Evolutionary conservation across 208 protist genomes (phyloP), one percentile per base, ranked within the genome.

Genomic region (Trypanosoma mega): DNA sequence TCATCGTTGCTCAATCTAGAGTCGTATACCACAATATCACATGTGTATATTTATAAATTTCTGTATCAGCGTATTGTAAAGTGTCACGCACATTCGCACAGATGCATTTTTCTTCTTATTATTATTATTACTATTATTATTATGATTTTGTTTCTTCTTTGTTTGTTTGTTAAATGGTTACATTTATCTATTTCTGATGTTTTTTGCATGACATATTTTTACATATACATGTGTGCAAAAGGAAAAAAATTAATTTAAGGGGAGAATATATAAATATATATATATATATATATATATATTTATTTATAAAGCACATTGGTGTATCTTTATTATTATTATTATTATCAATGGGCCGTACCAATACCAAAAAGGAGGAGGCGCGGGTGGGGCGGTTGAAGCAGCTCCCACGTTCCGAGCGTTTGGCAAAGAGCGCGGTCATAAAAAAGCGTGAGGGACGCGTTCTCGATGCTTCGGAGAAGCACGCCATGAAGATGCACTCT

Each of bases 391-490:
- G 86, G 12, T 64, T 93, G 37, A 73, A 76, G 33, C 58, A 72
- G 16, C 63, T 96, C n/a, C 90, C 90, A 27, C 75, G 79, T 50
- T 82, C 82, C 9, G 80, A 93, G 58, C 60, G 90, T 18, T 69
- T 96, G 0, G 51, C 51, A 2, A 96, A 93, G 68, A 87, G 57
- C 31, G 90, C 90, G 0, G 47, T 89, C 30, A 92, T 96, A 63
- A 96, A 96, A 71, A 96, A 93, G 70, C 88, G 84, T 51, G 86
- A 92, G 44, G 82, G 81, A 23, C 78, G 90, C 24, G 80, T 96
- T 20, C 72, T 96, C n/a, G 79, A 90, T 50, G 72, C 90, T 0
- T 26, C 77, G 6, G 90, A 96, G 62, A 96, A 96, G 71, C 90
- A 93, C 41, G 86, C 86, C 6, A 69, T 96, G 26, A 93, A 92